These are phyloP conservation scores for Simmondsia chinensis DNA, from an alignment of 148 eudicot genomes.

Conservation along the genomic window DNA sequence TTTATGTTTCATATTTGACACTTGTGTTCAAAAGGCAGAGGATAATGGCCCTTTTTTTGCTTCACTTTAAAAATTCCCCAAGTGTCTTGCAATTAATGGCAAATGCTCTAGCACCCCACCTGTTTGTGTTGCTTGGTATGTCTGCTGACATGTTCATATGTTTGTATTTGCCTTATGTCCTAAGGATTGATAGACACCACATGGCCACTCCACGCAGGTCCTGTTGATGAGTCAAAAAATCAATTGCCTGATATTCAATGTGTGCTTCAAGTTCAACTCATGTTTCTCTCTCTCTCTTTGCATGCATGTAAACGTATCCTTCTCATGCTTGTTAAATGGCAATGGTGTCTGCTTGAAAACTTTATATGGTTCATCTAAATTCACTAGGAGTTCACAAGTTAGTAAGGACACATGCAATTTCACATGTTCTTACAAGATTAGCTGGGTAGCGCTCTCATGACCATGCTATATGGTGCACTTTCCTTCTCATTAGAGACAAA, in stretches of 20 bases:
- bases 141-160: not conserved
- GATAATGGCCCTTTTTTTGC: slow-evolving; percentile 96
- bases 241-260: slow-evolving; percentile 94
- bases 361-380: too few species aligned
- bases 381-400: too few species aligned
- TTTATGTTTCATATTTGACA: slow-evolving; percentile 1
- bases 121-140: slow-evolving; percentile 93
- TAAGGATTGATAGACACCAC: not conserved
- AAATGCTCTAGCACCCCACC: slow-evolving; percentile 97
- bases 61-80: slow-evolving; percentile 96
- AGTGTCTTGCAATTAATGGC: slow-evolving; percentile 92
- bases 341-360: too few species aligned
- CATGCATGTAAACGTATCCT: too few species aligned
- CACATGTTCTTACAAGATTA: too few species aligned
- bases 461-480: too few species aligned
- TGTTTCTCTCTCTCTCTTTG: too few species aligned
- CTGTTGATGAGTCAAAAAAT: slow-evolving; percentile 89
- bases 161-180: not conserved
- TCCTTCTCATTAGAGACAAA: too few species aligned
- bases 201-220: too few species aligned
- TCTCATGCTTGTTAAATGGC: too few species aligned
- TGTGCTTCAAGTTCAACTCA: slow-evolving; percentile 73
- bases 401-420: too few species aligned
- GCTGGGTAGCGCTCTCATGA: too few species aligned
- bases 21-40: slow-evolving; percentile 42